Conservation (phyloP, 208 protist genomes). For the Leishmania lainsoni region DNA sequence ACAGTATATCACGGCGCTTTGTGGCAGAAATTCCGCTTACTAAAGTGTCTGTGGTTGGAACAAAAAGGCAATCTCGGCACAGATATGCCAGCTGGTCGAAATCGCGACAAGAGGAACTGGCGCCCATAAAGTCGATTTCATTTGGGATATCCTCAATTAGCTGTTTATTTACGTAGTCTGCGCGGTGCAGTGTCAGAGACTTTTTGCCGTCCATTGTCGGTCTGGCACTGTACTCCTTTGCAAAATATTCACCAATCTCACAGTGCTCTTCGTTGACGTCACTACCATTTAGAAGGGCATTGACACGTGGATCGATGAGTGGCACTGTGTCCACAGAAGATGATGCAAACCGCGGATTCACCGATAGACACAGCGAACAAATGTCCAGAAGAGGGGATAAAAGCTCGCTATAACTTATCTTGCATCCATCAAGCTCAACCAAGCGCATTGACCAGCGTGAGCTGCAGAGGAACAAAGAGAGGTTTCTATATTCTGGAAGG, state of each 20-base stretch:
- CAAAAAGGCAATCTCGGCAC: constrained; percentile 57
- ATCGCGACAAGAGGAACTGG: constrained; percentile 68
- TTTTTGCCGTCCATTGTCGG: constrained; percentile 3
- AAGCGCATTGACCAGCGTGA: constrained; percentile 57
- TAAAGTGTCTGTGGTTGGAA: constrained; percentile 17
- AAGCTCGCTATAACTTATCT: constrained; percentile 43
- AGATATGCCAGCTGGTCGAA: constrained; percentile 74
- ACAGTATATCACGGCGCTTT: constrained; percentile 41
- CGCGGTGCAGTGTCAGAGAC: constrained; percentile 31
- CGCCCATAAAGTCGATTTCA: constrained; percentile 60
- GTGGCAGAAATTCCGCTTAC: constrained; percentile 9
- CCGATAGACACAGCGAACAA: constrained; percentile 51
- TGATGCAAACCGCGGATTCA: constrained; percentile 36
- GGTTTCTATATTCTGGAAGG: constrained; percentile 38
- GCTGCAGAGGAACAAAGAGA: constrained; percentile 45
- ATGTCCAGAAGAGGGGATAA: constrained; percentile 55
- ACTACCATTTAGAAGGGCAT: constrained; percentile 18
- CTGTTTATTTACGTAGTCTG: constrained; percentile 25
- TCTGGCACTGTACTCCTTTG: neutral
- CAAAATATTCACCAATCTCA: neutral
- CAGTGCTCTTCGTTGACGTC: constrained; percentile 2
- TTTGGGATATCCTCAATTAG: constrained; percentile 53
- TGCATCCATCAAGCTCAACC: constrained; percentile 30
- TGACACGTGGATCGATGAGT: constrained; percentile 47
- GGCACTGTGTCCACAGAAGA: constrained; percentile 57